phyloP scores from a whole-genome alignment of 495 filamentous ascomycete species.

The Neurospora pannonica region DNA sequence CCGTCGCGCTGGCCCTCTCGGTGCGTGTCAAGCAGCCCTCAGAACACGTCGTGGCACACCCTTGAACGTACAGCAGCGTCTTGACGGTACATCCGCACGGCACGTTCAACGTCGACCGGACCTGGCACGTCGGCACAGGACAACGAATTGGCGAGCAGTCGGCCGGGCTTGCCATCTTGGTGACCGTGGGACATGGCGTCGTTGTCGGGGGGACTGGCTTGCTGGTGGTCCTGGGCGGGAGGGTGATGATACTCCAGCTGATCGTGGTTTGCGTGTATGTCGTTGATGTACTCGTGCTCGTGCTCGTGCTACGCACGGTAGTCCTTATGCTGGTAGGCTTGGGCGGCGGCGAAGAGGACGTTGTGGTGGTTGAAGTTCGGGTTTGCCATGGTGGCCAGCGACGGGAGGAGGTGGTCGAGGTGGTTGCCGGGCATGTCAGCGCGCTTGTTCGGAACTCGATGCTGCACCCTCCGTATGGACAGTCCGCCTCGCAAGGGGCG shows the following conservation, averaged over 20 bases:
- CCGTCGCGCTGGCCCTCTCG: conserved; percentile 17
- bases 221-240: conserved; percentile 9
- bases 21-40: conserved; percentile 27
- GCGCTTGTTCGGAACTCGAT: conserved; percentile 17
- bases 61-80: conserved; percentile 31
- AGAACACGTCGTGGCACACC: conserved; percentile 30
- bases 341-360: background rate
- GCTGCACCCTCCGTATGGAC: conserved; percentile 22
- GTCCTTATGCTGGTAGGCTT: background rate
- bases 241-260: conserved; percentile 17
- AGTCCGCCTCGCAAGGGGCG: conserved; percentile 21
- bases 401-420: conserved; percentile 4
- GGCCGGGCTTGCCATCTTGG: conserved; percentile 27
- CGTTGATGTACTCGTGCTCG: background rate
- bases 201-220: background rate
- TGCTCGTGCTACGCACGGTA: conserved; percentile 4
- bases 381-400: conserved; percentile 2
- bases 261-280: conserved; percentile 9
- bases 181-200: conserved; percentile 29
- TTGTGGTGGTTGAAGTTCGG: background rate
- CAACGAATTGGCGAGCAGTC: conserved; percentile 30
- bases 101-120: conserved; percentile 19
- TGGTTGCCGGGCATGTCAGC: conserved; percentile 13
- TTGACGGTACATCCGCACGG: conserved; percentile 30
- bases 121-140: conserved; percentile 31